Evolutionary conservation across 2,329 filamentous ascomycete species (phyloP), one percentile per base, ranked within the genome.

Genomic region (Juglanconis sp.): DNA sequence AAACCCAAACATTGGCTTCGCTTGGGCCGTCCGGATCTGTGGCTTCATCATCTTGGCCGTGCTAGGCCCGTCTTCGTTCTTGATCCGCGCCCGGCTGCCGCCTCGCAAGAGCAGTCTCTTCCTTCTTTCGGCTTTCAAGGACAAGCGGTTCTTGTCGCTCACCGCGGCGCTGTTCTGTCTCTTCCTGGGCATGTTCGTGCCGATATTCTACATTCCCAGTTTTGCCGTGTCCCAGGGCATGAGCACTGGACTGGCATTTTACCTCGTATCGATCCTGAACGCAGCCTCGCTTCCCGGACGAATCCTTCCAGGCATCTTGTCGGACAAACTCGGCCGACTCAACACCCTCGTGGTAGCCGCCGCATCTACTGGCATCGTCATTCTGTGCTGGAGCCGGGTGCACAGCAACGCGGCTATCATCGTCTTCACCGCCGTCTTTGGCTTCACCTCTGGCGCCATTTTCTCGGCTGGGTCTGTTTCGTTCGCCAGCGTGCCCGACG

Each of bases 381-480:
- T 79, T 53, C 69, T 79, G 61, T 74, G 74, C 64, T 68, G 77
- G 73, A 67, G 73, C 65, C 50, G 67, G 35, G 68, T 68, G 0
- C 65, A 63, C 8, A 67, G 59, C 1, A 73, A 66, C 1, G 68
- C 72, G 0, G 72, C 64, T 0, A 47, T 79, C n/a, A 65, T 79
- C 5, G 73, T 73, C 0, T 78, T 72, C 57, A 64, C 75, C 0
- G 63, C 75, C 1, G 42, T 71, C 2, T 72, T 77, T 58, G 77
- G 77, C 0, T 77, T 80, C 54, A 60, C 65, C 3, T 77, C 76
- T 0, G 77, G 78, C n/a, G 73, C 76, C 54, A 71, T 80, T 65
- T 72, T 82, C 60, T 76, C 80, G 0, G 77, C 78, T 0, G 73
- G 68, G 2, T 74, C 77, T 0, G 77, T 75, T 0, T 77, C 78